phyloP scores from a whole-genome alignment of 805 yeast genomes.

The Candida caryicola region DNA sequence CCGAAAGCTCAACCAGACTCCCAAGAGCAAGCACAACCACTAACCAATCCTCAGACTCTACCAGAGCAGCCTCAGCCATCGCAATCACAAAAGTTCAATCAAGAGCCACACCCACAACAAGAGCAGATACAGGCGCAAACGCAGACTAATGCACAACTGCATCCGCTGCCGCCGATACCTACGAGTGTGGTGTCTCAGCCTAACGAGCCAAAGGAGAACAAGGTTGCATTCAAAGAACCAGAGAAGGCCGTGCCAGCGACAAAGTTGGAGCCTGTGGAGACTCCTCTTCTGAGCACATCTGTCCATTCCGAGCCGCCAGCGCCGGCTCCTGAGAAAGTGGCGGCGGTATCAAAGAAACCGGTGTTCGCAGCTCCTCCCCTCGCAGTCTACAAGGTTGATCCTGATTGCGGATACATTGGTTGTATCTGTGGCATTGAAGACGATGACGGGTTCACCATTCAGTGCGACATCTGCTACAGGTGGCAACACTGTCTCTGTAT shows the following conservation, averaged over 20 bases:
- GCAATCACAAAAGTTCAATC: too few relatives aligned
- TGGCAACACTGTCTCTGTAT: constrained; percentile 97
- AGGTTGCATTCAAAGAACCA: not conserved
- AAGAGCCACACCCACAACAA: too few relatives aligned
- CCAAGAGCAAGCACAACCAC: too few relatives aligned
- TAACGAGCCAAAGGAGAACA: too few relatives aligned
- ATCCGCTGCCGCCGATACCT: not conserved
- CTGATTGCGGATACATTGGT: constrained; percentile 82
- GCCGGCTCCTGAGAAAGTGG: not conserved
- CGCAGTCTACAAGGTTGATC: constrained; percentile 60
- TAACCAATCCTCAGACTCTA: too few relatives aligned
- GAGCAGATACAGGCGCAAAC: too few relatives aligned
- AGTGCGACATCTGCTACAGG: constrained; percentile 86
- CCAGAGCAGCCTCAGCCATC: too few relatives aligned
- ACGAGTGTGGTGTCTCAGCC: too few relatives aligned
- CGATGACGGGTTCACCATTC: constrained; percentile 92
- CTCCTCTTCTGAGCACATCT: too few relatives aligned
- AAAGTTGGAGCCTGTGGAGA: not conserved
- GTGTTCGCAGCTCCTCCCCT: constrained; percentile 28
- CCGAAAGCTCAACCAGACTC: too few relatives aligned
- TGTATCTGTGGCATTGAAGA: constrained; percentile 86
- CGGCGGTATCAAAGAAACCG: not conserved
- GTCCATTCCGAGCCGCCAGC: too few relatives aligned
- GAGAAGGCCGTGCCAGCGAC: not conserved
- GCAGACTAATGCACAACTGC: too few relatives aligned